Conservation (phyloP, 1,139 yeast genomes). For the Taphrina sp. region DNA sequence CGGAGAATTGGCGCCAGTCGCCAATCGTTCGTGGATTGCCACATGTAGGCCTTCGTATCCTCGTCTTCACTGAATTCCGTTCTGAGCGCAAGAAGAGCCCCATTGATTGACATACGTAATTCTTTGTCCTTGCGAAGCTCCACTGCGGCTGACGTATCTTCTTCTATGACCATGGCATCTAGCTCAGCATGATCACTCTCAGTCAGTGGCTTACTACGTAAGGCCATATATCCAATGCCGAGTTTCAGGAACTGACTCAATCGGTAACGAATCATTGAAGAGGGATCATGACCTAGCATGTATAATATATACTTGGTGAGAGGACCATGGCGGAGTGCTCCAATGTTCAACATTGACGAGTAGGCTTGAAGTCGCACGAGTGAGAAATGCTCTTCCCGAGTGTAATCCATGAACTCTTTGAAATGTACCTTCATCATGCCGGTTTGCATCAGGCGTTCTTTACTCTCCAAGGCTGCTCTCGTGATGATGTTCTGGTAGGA, state of each 20-base stretch:
- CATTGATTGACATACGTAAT: conserved; percentile 54
- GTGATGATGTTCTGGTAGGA: conserved; percentile 64
- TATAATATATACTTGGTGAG: conserved; percentile 64
- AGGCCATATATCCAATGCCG: conserved; percentile 66
- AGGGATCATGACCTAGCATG: conserved; percentile 57
- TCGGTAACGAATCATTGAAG: conserved; percentile 54
- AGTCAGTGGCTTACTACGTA: conserved; percentile 51
- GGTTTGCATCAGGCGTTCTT: conserved; percentile 56
- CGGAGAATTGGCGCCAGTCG: conserved; percentile 57
- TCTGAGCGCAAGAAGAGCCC: conserved; percentile 66
- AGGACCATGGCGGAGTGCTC: conserved; percentile 67
- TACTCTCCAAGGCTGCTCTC: conserved; percentile 51
- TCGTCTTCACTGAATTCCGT: conserved; percentile 63
- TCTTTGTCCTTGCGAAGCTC: conserved; percentile 47
- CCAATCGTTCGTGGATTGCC: conserved; percentile 63
- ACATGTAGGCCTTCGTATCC: conserved; percentile 59
- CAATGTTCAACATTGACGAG: conserved; percentile 64
- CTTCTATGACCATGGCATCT: conserved; percentile 50
- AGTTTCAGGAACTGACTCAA: conserved; percentile 53
- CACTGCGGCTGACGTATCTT: conserved; percentile 45
- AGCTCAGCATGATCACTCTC: conserved; percentile 33
- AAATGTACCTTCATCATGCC: conserved; percentile 58
- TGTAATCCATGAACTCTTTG: conserved; percentile 53
- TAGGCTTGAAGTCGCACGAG: conserved; percentile 69
- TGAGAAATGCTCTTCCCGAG: conserved; percentile 52